phyloP scores from a whole-genome alignment of 768 basidiomycete genomes.

The Phylloporus sp. region DNA sequence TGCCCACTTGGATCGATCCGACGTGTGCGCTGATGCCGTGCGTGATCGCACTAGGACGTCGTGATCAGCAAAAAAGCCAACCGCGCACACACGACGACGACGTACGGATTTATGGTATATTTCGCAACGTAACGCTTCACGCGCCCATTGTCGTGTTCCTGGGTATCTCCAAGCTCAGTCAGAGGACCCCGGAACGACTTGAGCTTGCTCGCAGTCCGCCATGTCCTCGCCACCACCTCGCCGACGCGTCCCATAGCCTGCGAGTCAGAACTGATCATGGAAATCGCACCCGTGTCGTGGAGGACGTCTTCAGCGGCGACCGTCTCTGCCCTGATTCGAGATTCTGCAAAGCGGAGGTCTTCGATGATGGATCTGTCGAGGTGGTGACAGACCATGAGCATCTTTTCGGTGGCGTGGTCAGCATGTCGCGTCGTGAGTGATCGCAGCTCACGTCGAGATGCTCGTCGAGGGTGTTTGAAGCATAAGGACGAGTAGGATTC shows the following conservation, averaged over 20 bases:
- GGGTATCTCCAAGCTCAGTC: conserved; percentile 44
- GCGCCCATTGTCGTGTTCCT: conserved; percentile 64
- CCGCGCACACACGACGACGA: neutral
- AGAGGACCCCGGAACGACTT: conserved; percentile 73
- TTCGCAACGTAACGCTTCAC: conserved; percentile 96
- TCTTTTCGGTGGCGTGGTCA: conserved; percentile 44
- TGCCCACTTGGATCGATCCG: conserved; percentile 77
- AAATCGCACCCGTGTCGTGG: conserved; percentile 89
- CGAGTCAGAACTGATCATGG: conserved; percentile 94
- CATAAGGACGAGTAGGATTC: conserved; percentile 92
- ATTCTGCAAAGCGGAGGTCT: conserved; percentile 94
- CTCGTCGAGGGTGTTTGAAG: conserved; percentile 89
- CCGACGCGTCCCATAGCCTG: conserved; percentile 99
- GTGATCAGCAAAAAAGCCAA: neutral
- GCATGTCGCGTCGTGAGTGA: neutral
- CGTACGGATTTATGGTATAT: conserved; percentile 96
- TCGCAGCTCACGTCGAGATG: conserved; percentile 80
- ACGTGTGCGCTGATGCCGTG: conserved; percentile 88
- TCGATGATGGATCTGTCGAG: conserved; percentile 88
- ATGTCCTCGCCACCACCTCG: conserved; percentile 88
- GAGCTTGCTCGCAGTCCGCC: conserved; percentile 98
- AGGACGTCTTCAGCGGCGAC: conserved; percentile 96
- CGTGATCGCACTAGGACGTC: conserved; percentile 60
- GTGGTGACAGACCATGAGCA: conserved; percentile 99
- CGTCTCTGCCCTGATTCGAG: conserved; percentile 93